Evolutionary conservation across 192 early-diverging fungal genomes (phyloP).

Genomic region (Backusella liffmaniae): DNA sequence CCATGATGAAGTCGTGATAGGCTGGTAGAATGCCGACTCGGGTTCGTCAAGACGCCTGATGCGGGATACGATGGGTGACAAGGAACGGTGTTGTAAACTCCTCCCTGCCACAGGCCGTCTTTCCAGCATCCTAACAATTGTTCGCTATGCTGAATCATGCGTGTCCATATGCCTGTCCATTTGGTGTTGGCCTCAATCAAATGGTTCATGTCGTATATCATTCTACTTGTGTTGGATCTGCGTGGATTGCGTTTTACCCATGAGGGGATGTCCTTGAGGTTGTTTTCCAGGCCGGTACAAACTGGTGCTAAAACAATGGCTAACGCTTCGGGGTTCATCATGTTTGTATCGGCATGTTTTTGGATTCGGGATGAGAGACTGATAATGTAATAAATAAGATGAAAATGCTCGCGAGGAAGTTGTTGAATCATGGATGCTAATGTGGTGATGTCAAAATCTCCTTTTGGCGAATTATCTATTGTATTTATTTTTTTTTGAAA

Average conservation of each 20-base stretch:
- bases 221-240: conserved; percentile 1
- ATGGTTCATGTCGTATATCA: conserved; percentile 18
- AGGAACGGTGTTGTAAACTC: conserved; percentile 6
- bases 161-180: conserved; percentile 30
- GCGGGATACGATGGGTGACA: conserved; percentile 2
- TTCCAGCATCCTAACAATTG: conserved; percentile 14
- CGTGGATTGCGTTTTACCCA: conserved; percentile 15
- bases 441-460: neutral
- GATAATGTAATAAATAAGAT: conserved; percentile 26
- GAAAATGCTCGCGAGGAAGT: conserved; percentile 21
- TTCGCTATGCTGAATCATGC: conserved; percentile 23
- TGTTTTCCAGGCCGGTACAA: conserved; percentile 32
- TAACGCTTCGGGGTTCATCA: conserved; percentile 36
- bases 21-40: conserved; percentile 15
- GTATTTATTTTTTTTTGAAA: neutral
- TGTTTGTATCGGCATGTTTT: conserved; percentile 25
- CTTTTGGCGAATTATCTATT: neutral
- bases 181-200: conserved; percentile 23
- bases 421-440: neutral
- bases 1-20: conserved; percentile 7
- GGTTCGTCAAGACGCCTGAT: neutral
- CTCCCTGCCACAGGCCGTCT: neutral
- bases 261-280: conserved; percentile 16
- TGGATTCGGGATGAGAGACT: conserved; percentile 17
- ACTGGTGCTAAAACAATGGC: conserved; percentile 35